Conservation (phyloP, 495 filamentous ascomycete genomes). For the Hypomontagnella submonticulosa region DNA sequence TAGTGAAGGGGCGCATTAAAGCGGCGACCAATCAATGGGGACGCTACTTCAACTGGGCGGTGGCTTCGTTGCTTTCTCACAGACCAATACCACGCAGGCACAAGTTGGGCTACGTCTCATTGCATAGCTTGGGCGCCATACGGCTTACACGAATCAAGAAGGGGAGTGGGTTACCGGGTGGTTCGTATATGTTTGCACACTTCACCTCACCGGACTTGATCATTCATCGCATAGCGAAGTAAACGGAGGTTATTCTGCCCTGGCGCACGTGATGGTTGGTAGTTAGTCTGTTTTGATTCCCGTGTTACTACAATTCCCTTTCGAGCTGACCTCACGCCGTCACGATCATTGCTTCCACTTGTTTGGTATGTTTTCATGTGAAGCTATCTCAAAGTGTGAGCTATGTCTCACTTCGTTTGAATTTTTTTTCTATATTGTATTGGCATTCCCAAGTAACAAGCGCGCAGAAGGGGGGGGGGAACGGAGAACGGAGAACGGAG, state of each 20-base stretch:
- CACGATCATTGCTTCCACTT: conserved; percentile 34
- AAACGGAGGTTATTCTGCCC: conserved; percentile 23
- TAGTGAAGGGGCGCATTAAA: conserved; percentile 21
- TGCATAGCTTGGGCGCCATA: conserved; percentile 35
- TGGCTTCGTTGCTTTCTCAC: conserved; percentile 33
- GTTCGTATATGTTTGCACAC: conserved; percentile 26
- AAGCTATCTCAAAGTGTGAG: conserved; percentile 22
- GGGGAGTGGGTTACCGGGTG: conserved; percentile 9
- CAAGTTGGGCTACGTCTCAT: conserved; percentile 27
- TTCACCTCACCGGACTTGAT: conserved; percentile 18
- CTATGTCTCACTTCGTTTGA: conserved; percentile 5
- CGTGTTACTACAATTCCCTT: conserved; percentile 15
- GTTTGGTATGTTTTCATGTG: conserved; percentile 17
- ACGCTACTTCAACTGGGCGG: conserved; percentile 19
- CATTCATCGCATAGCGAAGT: conserved; percentile 33
- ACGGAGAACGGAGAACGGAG: conserved; percentile 7
- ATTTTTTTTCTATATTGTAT: conserved; percentile 7
- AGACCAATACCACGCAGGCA: conserved; percentile 15
- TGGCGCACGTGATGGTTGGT: conserved; percentile 21
- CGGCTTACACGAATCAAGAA: conserved; percentile 19
- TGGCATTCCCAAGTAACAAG: conserved; percentile 14
- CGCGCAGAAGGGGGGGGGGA: conserved; percentile 7
- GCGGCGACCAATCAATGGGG: conserved; percentile 14
- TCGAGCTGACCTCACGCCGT: conserved; percentile 28
- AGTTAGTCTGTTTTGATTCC: conserved; percentile 23